Evolutionary conservation across 768 basidiomycete species (phyloP).

Genomic region (Terana coerulea): DNA sequence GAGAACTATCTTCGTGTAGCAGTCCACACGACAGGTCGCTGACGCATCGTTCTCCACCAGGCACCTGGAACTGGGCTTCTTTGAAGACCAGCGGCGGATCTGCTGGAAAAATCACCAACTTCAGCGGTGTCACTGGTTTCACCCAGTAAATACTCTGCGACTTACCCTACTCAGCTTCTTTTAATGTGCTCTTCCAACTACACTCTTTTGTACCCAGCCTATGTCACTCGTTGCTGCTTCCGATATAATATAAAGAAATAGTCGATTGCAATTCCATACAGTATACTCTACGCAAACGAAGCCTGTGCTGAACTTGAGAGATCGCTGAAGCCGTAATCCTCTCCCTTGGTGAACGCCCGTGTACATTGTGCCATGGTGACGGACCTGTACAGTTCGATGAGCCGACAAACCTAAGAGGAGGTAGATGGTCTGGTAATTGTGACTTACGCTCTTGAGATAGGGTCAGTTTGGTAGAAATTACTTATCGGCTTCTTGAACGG

Average conservation of each 20-base stretch:
- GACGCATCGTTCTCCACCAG: slow-evolving; percentile 20
- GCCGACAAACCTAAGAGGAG: background rate
- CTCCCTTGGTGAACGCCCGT: slow-evolving; percentile 76
- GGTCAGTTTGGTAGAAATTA: slow-evolving; percentile 97
- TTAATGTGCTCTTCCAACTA: no score
- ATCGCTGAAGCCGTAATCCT: slow-evolving; percentile 55
- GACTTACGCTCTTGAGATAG: slow-evolving; percentile 88
- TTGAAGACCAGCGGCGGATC: slow-evolving; percentile 43
- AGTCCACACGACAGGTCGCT: background rate
- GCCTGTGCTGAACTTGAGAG: slow-evolving; percentile 40
- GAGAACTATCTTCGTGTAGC: slow-evolving; percentile 7
- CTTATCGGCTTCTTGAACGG: slow-evolving; percentile 75
- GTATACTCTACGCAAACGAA: slow-evolving; percentile 36
- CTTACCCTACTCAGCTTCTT: no score
- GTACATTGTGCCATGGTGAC: slow-evolving; percentile 96
- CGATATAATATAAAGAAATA: background rate
- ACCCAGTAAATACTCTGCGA: slow-evolving; percentile 19
- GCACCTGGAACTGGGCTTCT: slow-evolving; percentile 48
- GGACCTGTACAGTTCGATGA: slow-evolving; percentile 55
- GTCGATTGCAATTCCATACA: slow-evolving; percentile 7
- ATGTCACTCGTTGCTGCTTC: background rate
- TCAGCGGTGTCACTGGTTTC: slow-evolving; percentile 22
- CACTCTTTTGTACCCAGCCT: background rate
- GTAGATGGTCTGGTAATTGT: background rate
- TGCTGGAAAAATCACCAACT: slow-evolving; percentile 29